Evolutionary conservation across 768 basidiomycete genomes (phyloP).

Genomic region (Thelephora aurantiotincta): DNA sequence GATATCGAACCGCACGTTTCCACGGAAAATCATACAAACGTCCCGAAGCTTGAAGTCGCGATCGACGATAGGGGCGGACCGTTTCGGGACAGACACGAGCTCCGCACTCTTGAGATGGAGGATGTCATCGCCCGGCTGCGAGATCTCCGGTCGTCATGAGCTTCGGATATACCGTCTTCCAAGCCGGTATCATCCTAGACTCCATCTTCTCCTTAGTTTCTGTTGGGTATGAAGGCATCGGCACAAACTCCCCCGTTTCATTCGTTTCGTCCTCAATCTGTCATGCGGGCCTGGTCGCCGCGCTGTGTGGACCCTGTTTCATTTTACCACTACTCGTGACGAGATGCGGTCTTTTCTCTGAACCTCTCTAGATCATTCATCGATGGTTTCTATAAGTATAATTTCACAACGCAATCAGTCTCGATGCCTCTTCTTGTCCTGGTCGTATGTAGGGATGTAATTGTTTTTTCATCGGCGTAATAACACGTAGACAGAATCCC

Average conservation of each 20-base stretch:
- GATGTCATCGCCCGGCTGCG: conserved; percentile 32
- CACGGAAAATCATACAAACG: background rate
- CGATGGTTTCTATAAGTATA: background rate
- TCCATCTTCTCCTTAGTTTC: too few species aligned
- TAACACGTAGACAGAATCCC: conserved; percentile 84
- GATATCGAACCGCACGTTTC: conserved; percentile 20
- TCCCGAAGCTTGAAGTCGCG: conserved; percentile 17
- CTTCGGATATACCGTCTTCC: too few species aligned
- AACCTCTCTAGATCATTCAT: background rate
- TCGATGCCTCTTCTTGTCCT: background rate
- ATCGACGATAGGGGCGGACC: conserved; percentile 24
- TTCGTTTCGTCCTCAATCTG: too few species aligned
- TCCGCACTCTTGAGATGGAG: conserved; percentile 16
- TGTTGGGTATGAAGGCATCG: too few species aligned
- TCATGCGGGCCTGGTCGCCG: too few species aligned
- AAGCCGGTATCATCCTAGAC: too few species aligned
- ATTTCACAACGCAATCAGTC: background rate
- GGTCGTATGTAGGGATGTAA: background rate
- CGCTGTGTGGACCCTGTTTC: too few species aligned
- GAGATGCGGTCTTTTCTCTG: background rate
- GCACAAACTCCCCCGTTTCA: too few species aligned
- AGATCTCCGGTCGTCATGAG: conserved; percentile 19
- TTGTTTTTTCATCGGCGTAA: conserved; percentile 47
- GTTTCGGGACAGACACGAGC: conserved; percentile 25
- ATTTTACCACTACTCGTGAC: too few species aligned